phyloP scores from a whole-genome alignment of 495 filamentous ascomycete genomes.

The Copromyces sp. region DNA sequence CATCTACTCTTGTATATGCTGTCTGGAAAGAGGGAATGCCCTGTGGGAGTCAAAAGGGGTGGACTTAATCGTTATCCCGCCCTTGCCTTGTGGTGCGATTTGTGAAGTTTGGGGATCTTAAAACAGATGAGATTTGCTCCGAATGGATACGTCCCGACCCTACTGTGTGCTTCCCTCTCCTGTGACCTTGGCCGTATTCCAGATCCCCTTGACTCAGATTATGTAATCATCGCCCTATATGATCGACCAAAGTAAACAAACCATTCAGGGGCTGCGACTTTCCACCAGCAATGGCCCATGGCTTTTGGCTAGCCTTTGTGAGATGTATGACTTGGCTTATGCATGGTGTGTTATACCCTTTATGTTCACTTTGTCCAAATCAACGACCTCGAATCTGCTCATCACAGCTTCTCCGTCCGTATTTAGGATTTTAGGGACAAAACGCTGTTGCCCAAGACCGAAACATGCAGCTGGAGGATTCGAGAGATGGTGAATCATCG shows the following conservation, averaged over 20 bases:
- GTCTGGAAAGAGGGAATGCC: slow-evolving; percentile 73
- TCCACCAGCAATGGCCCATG: neutral
- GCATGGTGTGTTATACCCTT: neutral
- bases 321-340: neutral
- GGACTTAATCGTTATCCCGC: slow-evolving; percentile 47
- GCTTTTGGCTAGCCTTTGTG: neutral
- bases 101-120: slow-evolving; percentile 1
- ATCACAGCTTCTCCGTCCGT: no score
- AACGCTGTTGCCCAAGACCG: neutral
- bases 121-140: neutral
- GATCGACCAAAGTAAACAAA: neutral
- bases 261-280: neutral
- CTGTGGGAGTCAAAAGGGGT: slow-evolving; percentile 56
- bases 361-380: neutral
- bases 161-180: neutral
- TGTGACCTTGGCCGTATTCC: neutral
- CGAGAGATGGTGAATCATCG: neutral
- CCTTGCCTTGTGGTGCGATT: slow-evolving; percentile 17
- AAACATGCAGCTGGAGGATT: neutral
- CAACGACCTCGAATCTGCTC: neutral
- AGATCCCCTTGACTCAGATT: neutral
- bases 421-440: neutral
- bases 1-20: slow-evolving; percentile 30
- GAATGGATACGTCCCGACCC: neutral
- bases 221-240: neutral